Conservation (phyloP, 2,329 filamentous ascomycete species). For the Hypoxylon sp. region DNA sequence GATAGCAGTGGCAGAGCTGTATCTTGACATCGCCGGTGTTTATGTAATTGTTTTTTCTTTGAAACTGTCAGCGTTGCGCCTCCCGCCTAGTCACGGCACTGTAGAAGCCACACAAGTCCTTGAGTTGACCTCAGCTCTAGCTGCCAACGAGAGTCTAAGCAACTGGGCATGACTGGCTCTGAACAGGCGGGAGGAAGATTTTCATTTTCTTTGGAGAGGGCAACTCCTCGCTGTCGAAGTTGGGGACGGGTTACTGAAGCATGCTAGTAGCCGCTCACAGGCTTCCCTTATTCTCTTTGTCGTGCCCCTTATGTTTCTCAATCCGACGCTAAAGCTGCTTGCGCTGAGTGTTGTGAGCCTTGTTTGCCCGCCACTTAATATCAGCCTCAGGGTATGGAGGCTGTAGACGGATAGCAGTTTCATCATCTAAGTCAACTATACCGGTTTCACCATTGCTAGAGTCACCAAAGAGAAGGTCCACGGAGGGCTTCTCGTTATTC, state of each 20-base stretch:
- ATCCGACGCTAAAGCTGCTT: constrained; percentile 91
- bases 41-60: neutral
- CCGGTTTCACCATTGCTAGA: constrained; percentile 72
- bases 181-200: too few relatives aligned
- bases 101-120: too few relatives aligned
- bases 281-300: constrained; percentile 92
- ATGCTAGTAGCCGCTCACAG: constrained; percentile 75
- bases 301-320: constrained; percentile 89
- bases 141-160: too few relatives aligned
- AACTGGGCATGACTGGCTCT: too few relatives aligned
- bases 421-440: constrained; percentile 76
- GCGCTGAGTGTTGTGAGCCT: constrained; percentile 95
- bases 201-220: too few relatives aligned
- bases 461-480: too few relatives aligned
- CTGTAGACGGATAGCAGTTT: constrained; percentile 72
- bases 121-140: too few relatives aligned
- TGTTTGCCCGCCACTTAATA: constrained; percentile 94
- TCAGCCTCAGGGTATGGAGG: constrained; percentile 92
- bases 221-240: too few relatives aligned
- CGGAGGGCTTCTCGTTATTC: too few relatives aligned
- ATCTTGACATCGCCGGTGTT: neutral
- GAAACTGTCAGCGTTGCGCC: too few relatives aligned
- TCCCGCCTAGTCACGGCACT: too few relatives aligned
- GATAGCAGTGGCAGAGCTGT: neutral
- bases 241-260: too few relatives aligned